Evolutionary conservation across 495 filamentous ascomycete species (phyloP).

Genomic region (Lentithecium fluviatile): DNA sequence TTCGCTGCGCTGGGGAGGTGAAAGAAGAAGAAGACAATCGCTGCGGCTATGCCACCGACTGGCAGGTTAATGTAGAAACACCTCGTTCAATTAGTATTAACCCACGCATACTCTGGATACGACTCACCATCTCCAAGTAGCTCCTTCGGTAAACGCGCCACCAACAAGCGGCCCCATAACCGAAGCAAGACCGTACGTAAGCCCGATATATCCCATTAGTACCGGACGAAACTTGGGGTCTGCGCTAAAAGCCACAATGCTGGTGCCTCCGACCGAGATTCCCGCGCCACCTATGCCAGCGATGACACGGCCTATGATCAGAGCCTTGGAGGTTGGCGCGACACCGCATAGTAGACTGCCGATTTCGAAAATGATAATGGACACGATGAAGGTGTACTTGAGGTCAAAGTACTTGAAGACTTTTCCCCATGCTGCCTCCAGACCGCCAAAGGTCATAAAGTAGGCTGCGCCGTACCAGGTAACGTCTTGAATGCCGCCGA

Average conservation of each 20-base stretch:
- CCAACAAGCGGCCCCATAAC: slow-evolving; percentile 42
- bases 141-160: slow-evolving; percentile 42
- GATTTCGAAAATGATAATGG: slow-evolving; percentile 76
- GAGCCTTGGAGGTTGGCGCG: slow-evolving; percentile 66
- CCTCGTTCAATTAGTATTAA: too few relatives aligned
- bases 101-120: too few relatives aligned
- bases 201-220: slow-evolving; percentile 69
- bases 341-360: slow-evolving; percentile 77
- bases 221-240: slow-evolving; percentile 67
- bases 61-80: slow-evolving; percentile 57
- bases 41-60: slow-evolving; percentile 46
- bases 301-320: slow-evolving; percentile 83
- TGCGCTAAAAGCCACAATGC: slow-evolving; percentile 76
- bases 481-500: slow-evolving; percentile 24
- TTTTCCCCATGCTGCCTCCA: slow-evolving; percentile 72
- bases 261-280: slow-evolving; percentile 75
- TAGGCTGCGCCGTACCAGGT: slow-evolving; percentile 29
- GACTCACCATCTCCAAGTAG: slow-evolving; percentile 61
- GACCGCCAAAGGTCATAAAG: slow-evolving; percentile 44
- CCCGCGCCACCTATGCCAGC: slow-evolving; percentile 82
- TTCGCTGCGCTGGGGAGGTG: slow-evolving; percentile 37
- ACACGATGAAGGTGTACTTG: slow-evolving; percentile 64
- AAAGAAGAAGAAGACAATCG: slow-evolving; percentile 48
- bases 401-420: slow-evolving; percentile 76
- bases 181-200: slow-evolving; percentile 74